These are phyloP conservation scores for Dryas octopetala DNA, from an alignment of 306 rosid genomes.

Conservation along the genomic window DNA sequence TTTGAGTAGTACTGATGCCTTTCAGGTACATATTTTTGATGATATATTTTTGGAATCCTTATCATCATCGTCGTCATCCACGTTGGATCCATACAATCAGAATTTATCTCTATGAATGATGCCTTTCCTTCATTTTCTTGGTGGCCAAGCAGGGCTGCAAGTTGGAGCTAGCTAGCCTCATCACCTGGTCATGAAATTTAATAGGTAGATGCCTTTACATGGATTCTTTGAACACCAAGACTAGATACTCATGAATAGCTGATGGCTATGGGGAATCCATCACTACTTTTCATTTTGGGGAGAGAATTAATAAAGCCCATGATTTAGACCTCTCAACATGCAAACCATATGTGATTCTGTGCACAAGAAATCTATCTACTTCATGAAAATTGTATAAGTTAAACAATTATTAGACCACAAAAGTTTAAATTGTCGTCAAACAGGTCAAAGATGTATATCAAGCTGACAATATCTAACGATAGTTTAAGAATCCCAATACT, in stretches of 20 bases:
- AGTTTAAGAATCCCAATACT: too few relatives aligned
- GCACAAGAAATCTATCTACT: neutral
- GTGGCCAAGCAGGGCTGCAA: neutral
- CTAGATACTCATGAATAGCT: constrained; percentile 6
- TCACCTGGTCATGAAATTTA: neutral
- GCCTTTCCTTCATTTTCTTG: constrained; percentile 29
- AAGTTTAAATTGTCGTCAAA: too few relatives aligned
- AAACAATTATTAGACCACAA: too few relatives aligned
- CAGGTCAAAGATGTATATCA: too few relatives aligned
- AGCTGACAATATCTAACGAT: too few relatives aligned
- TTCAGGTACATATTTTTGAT: constrained; percentile 4
- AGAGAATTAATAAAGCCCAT: neutral
- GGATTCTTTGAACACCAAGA: constrained; percentile 8
- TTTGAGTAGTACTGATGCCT: neutral
- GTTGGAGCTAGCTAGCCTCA: neutral
- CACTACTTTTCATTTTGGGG: neutral
- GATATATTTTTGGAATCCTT: constrained; percentile 46
- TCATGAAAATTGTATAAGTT: neutral
- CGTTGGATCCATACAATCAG: constrained; percentile 22
- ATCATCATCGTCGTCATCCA: constrained; percentile 42
- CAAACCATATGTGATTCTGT: neutral
- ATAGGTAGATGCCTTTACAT: neutral
- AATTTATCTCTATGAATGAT: constrained; percentile 34
- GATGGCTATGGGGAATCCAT: constrained; percentile 22
- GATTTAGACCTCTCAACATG: neutral